Evolutionary conservation across 2,329 filamentous ascomycete genomes (phyloP), one percentile per base, ranked within the genome.

Genomic region (Fusarium stilboides): DNA sequence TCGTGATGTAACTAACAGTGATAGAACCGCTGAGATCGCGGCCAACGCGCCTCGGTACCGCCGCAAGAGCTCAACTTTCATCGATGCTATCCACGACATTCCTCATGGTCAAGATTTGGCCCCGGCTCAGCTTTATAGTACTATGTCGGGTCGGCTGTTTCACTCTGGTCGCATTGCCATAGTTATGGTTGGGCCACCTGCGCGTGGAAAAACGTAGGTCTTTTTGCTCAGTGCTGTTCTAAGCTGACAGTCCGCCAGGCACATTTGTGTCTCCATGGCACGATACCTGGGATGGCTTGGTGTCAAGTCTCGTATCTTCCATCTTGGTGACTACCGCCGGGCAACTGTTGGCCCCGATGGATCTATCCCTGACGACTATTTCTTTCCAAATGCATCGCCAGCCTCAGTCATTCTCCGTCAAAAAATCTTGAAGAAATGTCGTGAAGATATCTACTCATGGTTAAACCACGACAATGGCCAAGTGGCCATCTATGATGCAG

Each of bases 141-240:
- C 96, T 54, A 97, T 98, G 87, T 98, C 95, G 47, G 96, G 96
- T 49, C 90, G 96, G 42, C 89, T 99, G 31, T 99, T 99, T 79
- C 96, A 99, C 80, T 98, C 96, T 22, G 96, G 96, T 47, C 90
- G 95, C 60, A 99, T 99, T 78, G 95, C 95, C 47, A 98, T 99
- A 74, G 95, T 96, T 70, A 98, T 97, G 78, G 96, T 98, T 71
- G 96, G 96, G 24, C 88, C 98, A 31, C 96, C 96, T 42, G 96
- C 96, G 39, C 91, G 96, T 76, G 96, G 96, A 65, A 99, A 99
- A 83, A 99, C 96, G 87, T 94, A 81, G 79, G 91, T 83, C 42
- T 17, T 47, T 42, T 43, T 46, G 19, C 13, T 15, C 17, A 28
- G 19, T 12, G 10, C 24, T 28, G 19, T 26, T 47, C 47, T 26